Evolutionary conservation across 2,329 filamentous ascomycete species (phyloP), one percentile per base, ranked within the genome.

Genomic region (Beauveria brongniartii): DNA sequence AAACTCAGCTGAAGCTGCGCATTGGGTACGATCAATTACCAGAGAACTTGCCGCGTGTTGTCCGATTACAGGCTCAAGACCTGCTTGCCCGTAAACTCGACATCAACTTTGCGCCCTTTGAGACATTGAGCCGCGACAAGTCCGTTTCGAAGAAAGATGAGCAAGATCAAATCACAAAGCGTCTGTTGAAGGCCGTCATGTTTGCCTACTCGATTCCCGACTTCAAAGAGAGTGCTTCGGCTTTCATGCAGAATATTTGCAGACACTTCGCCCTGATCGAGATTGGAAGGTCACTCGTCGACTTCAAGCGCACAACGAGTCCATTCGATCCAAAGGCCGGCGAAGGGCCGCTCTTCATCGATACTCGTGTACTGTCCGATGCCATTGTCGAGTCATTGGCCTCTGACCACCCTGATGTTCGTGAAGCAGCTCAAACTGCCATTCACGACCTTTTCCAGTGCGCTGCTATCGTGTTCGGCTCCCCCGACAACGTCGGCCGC

Each of bases 241-340:
- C 83, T 5, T 88, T 99, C 64, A 78, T 97, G 26, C 80, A 85
- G 51, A 90, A 94, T 68, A 79, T 97, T 10, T 95, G 91, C 69
- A 87, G 88, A 56, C 95, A 99, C 72, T 93, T 99, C 66, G 89
- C 92, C 2, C 83, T 99, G 50, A 78, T 99, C 34, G 94, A 99
- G 72, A 81, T 99, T 26, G 93, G 92, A 9, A 86, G 88, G 62
- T 88, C 92, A n/a, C 79, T 97, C 40, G 85, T 91, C 22, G 87
- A 92, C 61, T 77, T 89, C 64, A 92, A 93, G 74, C 89, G 92
- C 66, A 84, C 80, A 61, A 84, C 80, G 62, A 90, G 88, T 64
- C 83, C 88, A 0, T 99, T 99, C 69, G 87, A 96, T 69, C 90
- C 94, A 3, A 84, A 86, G 54, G 85, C 88, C 44, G 92, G 94